Evolutionary conservation across 768 basidiomycete genomes (phyloP).

Genomic region (Termitomyces heimii): DNA sequence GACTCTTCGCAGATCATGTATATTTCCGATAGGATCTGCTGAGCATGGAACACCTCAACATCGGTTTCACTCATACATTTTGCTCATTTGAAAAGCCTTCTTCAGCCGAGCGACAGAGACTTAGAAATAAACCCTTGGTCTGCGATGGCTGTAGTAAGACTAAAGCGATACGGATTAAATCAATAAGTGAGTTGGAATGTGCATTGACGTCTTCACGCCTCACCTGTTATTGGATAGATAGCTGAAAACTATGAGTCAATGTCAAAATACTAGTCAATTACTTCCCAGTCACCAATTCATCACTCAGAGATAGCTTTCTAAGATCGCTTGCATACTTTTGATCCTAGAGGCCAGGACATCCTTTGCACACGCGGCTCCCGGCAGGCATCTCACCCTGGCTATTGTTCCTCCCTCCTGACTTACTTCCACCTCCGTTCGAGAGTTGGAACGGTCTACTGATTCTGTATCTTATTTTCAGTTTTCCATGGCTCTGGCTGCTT

Average conservation of each 20-base stretch:
- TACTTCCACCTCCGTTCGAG: background rate
- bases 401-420: too few relatives aligned
- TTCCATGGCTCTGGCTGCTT: background rate
- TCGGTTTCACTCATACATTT: background rate
- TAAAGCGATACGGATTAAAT: background rate
- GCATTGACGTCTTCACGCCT: background rate
- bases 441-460: too few relatives aligned
- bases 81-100: background rate
- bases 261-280: background rate
- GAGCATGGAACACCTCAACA: background rate
- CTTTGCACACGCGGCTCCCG: background rate
- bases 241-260: background rate
- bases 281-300: background rate
- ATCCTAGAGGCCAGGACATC: background rate
- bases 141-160: background rate
- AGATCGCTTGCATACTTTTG: background rate
- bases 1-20: background rate
- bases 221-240: background rate
- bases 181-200: background rate
- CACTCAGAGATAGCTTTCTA: background rate
- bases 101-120: background rate
- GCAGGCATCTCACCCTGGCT: background rate
- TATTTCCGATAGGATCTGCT: background rate
- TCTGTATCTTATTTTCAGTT: background rate
- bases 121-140: background rate